Percentiles rank a stretch among this genome's conserved stretches.
phyloP scores from a whole-genome alignment of 257 asterid species.

The Prunella vulgaris region DNA sequence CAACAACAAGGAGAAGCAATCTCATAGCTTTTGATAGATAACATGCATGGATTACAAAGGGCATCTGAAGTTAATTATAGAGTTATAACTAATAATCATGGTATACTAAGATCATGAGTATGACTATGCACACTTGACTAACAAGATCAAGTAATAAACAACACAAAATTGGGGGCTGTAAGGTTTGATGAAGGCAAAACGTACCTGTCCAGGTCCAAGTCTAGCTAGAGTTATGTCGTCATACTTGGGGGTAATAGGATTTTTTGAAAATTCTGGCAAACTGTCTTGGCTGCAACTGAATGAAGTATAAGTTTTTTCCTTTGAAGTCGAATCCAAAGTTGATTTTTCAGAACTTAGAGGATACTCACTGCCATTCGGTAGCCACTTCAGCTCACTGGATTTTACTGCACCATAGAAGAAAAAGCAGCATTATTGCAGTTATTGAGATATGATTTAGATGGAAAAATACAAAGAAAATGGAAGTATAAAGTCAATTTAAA shows the following conservation, averaged over 20 bases:
- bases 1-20: not conserved
- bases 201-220: conserved; percentile 95
- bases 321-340: conserved; percentile 37
- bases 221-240: conserved; percentile 59
- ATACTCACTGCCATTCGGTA: conserved; percentile 81
- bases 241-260: conserved; percentile 52
- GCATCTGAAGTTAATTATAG: conserved; percentile 9
- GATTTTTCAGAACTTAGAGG: conserved; percentile 33
- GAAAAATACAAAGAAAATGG: not conserved
- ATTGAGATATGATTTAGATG: not conserved
- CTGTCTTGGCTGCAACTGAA: conserved; percentile 72
- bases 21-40: not conserved
- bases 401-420: conserved; percentile 40
- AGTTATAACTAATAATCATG: not conserved
- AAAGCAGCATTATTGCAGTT: conserved; percentile 4
- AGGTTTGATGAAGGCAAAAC: conserved; percentile 8
- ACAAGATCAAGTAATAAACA: not conserved
- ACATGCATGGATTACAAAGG: conserved; percentile 10
- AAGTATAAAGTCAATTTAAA: conserved; percentile 7
- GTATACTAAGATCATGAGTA: too few species aligned
- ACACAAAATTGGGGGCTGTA: not conserved
- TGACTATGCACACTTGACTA: conserved; percentile 7
- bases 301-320: conserved; percentile 67
- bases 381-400: conserved; percentile 73
- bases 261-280: conserved; percentile 46